These are phyloP conservation scores for Rickenella mellea DNA, from an alignment of 768 basidiomycete species.

Conservation along the genomic window DNA sequence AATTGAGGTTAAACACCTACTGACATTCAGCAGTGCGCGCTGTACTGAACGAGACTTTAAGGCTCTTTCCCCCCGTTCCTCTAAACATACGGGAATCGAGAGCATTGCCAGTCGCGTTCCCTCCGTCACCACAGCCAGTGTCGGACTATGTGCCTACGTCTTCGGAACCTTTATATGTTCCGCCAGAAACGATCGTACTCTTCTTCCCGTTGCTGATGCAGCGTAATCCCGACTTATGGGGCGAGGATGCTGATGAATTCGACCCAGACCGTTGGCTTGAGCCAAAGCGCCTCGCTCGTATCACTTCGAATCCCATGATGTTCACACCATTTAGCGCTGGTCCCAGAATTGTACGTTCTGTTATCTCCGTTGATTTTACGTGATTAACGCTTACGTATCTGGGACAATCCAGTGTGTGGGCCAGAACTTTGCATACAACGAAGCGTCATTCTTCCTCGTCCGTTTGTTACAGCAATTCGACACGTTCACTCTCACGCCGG, in stretches of 20 bases:
- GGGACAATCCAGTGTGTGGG: constrained; percentile 44
- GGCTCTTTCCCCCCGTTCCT: constrained; percentile 74
- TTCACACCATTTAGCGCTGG: constrained; percentile 70
- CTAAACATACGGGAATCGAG: constrained; percentile 59
- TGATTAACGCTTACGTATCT: constrained; percentile 5
- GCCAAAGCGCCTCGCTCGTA: constrained; percentile 36
- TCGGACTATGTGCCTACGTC: constrained; percentile 24
- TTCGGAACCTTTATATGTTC: constrained; percentile 44
- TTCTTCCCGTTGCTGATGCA: constrained; percentile 58
- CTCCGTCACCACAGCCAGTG: constrained; percentile 30
- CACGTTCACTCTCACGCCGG: constrained; percentile 46
- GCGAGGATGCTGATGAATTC: constrained; percentile 66
- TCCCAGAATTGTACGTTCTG: constrained; percentile 37
- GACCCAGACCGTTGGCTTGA: constrained; percentile 74
- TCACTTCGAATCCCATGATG: constrained; percentile 54
- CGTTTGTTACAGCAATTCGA: constrained; percentile 58
- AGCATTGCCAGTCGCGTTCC: constrained; percentile 36
- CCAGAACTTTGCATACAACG: constrained; percentile 69
- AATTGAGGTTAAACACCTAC: background rate
- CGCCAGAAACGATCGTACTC: constrained; percentile 44
- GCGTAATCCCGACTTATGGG: constrained; percentile 62
- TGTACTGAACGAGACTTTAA: constrained; percentile 70
- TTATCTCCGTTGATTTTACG: constrained; percentile 4
- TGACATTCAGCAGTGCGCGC: constrained; percentile 44
- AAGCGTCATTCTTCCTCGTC: constrained; percentile 65